These are phyloP conservation scores for Citrus reticulata DNA, from an alignment of 345 rosid species.

Conservation along the genomic window DNA sequence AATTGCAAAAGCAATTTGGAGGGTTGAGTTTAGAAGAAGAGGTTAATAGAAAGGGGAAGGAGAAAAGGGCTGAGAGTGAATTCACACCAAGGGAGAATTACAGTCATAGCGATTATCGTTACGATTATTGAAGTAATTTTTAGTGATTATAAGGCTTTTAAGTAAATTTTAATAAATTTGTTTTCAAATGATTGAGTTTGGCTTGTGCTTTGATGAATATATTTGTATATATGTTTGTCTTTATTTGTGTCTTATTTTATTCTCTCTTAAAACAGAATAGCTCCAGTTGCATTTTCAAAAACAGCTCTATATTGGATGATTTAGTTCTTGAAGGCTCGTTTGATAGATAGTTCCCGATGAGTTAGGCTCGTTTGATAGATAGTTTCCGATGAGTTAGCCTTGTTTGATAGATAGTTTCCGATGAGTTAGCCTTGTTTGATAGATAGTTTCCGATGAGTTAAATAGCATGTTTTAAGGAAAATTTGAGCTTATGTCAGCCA, in stretches of 20 bases:
- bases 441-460: not conserved
- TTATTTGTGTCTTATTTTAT: not conserved
- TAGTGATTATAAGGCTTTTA: not conserved
- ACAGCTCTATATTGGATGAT: not conserved
- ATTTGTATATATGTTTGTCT: conserved; percentile 1
- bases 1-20: conserved; percentile 31
- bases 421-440: not conserved
- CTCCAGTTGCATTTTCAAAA: not conserved
- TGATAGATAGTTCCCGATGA: not conserved
- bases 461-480: not conserved
- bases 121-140: conserved; percentile 27
- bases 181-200: conserved; percentile 1
- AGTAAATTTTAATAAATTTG: not conserved
- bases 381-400: not conserved
- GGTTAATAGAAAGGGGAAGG: conserved; percentile 23
- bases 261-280: not conserved
- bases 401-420: too few relatives aligned
- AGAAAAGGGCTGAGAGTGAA: conserved; percentile 33
- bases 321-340: not conserved
- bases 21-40: conserved; percentile 49
- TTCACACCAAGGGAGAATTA: conserved; percentile 31
- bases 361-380: not conserved
- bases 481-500: not conserved
- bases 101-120: conserved; percentile 38
- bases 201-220: conserved; percentile 6